These are phyloP conservation scores for Brasilioporus rufonigricans DNA, from an alignment of 768 basidiomycete species.

Conservation along the genomic window DNA sequence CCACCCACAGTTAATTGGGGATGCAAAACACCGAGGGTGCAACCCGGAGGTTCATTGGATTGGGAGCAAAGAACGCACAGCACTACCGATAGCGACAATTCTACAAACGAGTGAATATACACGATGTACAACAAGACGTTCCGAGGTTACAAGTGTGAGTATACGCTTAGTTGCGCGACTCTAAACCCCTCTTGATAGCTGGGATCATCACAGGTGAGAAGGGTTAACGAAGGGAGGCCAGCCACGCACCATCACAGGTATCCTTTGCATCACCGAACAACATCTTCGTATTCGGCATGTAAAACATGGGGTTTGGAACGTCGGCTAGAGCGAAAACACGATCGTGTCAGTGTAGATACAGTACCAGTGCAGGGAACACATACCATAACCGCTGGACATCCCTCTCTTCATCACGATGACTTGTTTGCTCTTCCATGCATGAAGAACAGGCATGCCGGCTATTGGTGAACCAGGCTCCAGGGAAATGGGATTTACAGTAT, in stretches of 20 bases:
- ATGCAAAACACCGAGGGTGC: not conserved
- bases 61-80: not conserved
- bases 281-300: conserved; percentile 89
- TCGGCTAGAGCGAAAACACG: conserved; percentile 51
- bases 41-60: not conserved
- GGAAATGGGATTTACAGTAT: conserved; percentile 90
- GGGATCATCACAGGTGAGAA: not conserved
- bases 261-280: conserved; percentile 90
- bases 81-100: not conserved
- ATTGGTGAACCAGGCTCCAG: conserved; percentile 84
- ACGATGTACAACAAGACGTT: conserved; percentile 12
- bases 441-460: conserved; percentile 89
- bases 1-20: too few relatives aligned
- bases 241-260: conserved; percentile 72
- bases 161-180: conserved; percentile 28
- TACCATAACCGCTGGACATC: conserved; percentile 85
- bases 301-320: conserved; percentile 93
- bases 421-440: conserved; percentile 92
- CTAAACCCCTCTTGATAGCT: conserved; percentile 65
- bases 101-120: conserved; percentile 23
- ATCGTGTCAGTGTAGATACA: not conserved
- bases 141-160: not conserved
- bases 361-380: conserved; percentile 11
- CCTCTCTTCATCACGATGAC: conserved; percentile 93
- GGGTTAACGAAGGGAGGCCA: not conserved